Evolutionary conservation across 2,329 filamentous ascomycete species (phyloP).

Genomic region (Pseudopithomyces chartarum): DNA sequence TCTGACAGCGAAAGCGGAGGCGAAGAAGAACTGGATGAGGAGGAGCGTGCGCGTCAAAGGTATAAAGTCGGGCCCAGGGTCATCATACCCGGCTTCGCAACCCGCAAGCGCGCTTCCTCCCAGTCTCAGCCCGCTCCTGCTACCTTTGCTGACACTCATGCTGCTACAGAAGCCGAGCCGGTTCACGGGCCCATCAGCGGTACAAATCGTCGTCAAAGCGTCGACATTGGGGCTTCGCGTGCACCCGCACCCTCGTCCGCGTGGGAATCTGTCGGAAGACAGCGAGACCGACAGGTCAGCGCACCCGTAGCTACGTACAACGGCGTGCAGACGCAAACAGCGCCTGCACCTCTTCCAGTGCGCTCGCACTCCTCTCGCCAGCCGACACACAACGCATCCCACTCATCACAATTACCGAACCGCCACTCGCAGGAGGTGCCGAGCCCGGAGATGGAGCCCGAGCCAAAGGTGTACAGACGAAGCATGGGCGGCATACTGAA

Average conservation of each 20-base stretch:
- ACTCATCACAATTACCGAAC: conserved; percentile 39
- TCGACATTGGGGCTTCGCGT: conserved; percentile 17
- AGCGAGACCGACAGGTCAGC: conserved; percentile 33
- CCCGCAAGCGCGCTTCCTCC: conserved; percentile 26
- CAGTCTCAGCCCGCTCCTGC: conserved; percentile 19
- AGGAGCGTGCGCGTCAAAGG: conserved; percentile 35
- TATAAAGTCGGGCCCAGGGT: conserved; percentile 42
- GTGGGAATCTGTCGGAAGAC: conserved; percentile 28
- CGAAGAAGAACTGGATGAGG: conserved; percentile 39
- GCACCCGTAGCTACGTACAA: conserved; percentile 28
- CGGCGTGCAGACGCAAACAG: conserved; percentile 20
- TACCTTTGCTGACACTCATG: conserved; percentile 27
- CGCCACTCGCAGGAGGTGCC: conserved; percentile 11
- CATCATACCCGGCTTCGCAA: conserved; percentile 35
- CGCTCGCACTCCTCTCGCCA: conserved; percentile 30
- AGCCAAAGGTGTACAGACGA: conserved; percentile 29
- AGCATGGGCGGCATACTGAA: conserved; percentile 43
- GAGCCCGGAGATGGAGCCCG: conserved; percentile 8
- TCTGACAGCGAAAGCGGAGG: conserved; percentile 29
- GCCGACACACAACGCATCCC: conserved; percentile 40
- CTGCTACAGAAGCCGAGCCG: background rate
- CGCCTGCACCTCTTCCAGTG: conserved; percentile 18
- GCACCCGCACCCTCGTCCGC: conserved; percentile 19
- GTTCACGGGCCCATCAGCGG: conserved; percentile 5
- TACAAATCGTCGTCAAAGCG: conserved; percentile 28